Evolutionary conservation across 345 rosid species (phyloP).

Genomic region (Durio zibethinus): DNA sequence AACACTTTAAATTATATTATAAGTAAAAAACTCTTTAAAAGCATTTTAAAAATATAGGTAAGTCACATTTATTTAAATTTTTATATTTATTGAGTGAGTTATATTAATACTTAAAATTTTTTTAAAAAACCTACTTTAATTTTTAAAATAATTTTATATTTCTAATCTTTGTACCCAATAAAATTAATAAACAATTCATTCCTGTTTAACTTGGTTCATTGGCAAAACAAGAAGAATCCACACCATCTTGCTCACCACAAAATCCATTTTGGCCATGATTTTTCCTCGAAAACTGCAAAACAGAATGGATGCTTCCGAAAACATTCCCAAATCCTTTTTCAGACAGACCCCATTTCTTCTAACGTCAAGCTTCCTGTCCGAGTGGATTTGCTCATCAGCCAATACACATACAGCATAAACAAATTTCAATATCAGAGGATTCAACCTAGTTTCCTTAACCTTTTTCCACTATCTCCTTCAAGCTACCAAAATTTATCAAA

Average conservation of each 20-base stretch:
- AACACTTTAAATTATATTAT: too few species aligned
- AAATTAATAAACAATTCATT: too few species aligned
- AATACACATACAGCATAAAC: conserved; percentile 9
- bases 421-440: conserved; percentile 13
- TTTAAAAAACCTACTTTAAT: too few species aligned
- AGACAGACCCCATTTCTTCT: conserved; percentile 28
- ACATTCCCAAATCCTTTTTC: conserved; percentile 18
- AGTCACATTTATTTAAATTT: too few species aligned
- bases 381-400: not conserved
- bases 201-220: too few species aligned
- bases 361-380: conserved; percentile 19
- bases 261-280: conserved; percentile 8
- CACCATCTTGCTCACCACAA: not conserved
- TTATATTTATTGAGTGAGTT: too few species aligned
- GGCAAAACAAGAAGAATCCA: not conserved
- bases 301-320: not conserved
- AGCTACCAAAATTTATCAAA: not conserved
- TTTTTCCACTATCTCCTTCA: not conserved
- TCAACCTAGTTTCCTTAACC: too few species aligned
- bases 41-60: too few species aligned
- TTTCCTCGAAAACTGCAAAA: not conserved
- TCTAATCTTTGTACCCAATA: too few species aligned
- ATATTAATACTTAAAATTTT: too few species aligned
- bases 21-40: too few species aligned
- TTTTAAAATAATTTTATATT: too few species aligned